Base-by-base conservation (phyloP, 768 basidiomycete species). In the Cubamyces sp. region DNA sequence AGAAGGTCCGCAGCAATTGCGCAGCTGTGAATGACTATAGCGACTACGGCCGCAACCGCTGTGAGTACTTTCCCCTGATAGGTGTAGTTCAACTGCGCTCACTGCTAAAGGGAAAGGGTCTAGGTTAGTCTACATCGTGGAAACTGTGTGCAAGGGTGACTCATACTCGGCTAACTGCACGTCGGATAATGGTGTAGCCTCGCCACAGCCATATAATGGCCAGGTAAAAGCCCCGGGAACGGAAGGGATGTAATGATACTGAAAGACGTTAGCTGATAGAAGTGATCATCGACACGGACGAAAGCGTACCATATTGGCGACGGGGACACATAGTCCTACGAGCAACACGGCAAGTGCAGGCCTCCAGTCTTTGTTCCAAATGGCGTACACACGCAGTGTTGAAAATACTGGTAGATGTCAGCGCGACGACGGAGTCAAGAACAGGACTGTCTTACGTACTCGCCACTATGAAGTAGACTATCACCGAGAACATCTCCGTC, bases 341-440 rank as follows among this genome's bases (percentile, higher is more conserved):
- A 49, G 7, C 21, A 63, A 41, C 9, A 63, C 45, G 2, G 54
- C n/a, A 5, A 54, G 7, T 6, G 58, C 48, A 0, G 41, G 50
- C 46, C 51, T 46, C 56, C 56, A 58, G 23, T 63, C 51, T 47
- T 63, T 57, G 51, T 63, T 48, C 62, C 62, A 63, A 4, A 63
- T 54, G 3, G 62, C 62, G 23, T 58, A 63, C 25, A 59, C 47
- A 6, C 62, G 56, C 39, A 63, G 25, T 3, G 62, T 57, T 11
- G 57, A 58, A 41, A 63, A 63, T 8, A 50, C 62, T 63, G 12
- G 3, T 3, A 4, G 18, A 2, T 7, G 14, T 59, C 21, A 51
- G 28, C 41, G 18, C 12, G 12, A 23, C 45, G 42, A 43, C 18
- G 42, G 16, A 41, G 56, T 49, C n/a, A 28, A 16, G 41, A 47